Base-by-base conservation (phyloP, 192 early-diverging fungal species). In the Ambispora gerdemannii region DNA sequence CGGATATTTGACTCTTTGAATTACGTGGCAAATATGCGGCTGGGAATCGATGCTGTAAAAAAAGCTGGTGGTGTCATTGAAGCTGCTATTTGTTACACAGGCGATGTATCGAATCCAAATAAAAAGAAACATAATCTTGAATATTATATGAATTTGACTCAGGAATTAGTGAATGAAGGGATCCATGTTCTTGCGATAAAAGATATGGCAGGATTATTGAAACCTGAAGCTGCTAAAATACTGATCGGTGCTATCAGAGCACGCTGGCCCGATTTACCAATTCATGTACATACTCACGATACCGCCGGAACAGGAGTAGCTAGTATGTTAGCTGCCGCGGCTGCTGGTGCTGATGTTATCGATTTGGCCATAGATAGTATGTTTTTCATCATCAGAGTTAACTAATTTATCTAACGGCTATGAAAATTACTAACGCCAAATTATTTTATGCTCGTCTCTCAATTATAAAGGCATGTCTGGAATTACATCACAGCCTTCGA, bases 1-100 rank as follows among this genome's bases (percentile, higher is more conserved):
- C 91, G 96, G 74, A 93, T 98, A 51, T 98, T 98, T 81, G 96
- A 98, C 79, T 94, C 92, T 62, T 86, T 98, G 72, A 98, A 98
- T 84, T 98, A 98, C 64, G 86, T 92, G 36, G 94, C 95, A 76
- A 98, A 98, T 83, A 84, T 98, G 82, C 89, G 90, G 75, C 83
- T 98, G 1, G 96, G 96, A 63, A 95, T 95, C 64, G 90, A 92
- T 63, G 93, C 94, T 11, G 94, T 98, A 24, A 91, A 89, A 76
- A 86, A 90, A 76, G 96, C 96, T 22, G 94, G 94, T 50, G 96
- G 96, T 81, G 91, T 98, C 35, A 87, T 92, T 43, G 96, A 98
- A 80, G 94, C 90, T 15, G 87, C 92, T 0, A 88, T 97, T 30
- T 91, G 89, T 77, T 97, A 97, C 81, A 94, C 92, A 2, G 95